These are phyloP conservation scores for Micractinium sp. DNA, from an alignment of 139 green algal species.

Conservation along the genomic window DNA sequence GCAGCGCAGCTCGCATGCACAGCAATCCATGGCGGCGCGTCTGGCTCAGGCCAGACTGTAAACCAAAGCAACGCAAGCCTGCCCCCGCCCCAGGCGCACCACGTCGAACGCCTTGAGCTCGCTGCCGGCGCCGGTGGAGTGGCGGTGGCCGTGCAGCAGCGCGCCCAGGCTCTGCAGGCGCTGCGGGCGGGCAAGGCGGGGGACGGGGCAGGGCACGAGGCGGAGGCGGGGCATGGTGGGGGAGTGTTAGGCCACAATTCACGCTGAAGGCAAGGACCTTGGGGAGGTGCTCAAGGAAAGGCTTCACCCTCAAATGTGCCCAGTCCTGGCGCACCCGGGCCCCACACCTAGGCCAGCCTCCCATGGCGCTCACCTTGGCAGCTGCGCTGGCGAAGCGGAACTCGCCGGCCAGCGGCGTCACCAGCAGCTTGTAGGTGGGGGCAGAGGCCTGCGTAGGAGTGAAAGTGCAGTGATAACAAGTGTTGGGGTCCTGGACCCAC, in stretches of 20 bases:
- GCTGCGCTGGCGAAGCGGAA: slow-evolving; percentile 85
- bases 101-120: not conserved
- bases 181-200: slow-evolving; percentile 26
- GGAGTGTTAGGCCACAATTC: not conserved
- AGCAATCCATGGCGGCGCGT: too few relatives aligned
- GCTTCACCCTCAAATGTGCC: not conserved
- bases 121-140: slow-evolving; percentile 59
- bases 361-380: slow-evolving; percentile 41
- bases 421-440: slow-evolving; percentile 73
- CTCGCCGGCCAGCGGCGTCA: slow-evolving; percentile 86
- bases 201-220: not conserved
- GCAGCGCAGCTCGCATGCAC: too few relatives aligned
- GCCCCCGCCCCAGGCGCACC: not conserved
- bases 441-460: slow-evolving; percentile 33
- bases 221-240: too few relatives aligned
- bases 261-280: not conserved
- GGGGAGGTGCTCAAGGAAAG: not conserved
- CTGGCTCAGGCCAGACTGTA: not conserved
- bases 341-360: not conserved
- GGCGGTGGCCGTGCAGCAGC: slow-evolving; percentile 82
- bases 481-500: too few relatives aligned
- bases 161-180: slow-evolving; percentile 88
- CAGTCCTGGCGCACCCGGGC: too few relatives aligned
- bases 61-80: not conserved
- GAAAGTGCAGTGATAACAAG: too few relatives aligned